phyloP scores from a whole-genome alignment of 2,329 filamentous ascomycete species.

The Tolypocladium endophyticum region DNA sequence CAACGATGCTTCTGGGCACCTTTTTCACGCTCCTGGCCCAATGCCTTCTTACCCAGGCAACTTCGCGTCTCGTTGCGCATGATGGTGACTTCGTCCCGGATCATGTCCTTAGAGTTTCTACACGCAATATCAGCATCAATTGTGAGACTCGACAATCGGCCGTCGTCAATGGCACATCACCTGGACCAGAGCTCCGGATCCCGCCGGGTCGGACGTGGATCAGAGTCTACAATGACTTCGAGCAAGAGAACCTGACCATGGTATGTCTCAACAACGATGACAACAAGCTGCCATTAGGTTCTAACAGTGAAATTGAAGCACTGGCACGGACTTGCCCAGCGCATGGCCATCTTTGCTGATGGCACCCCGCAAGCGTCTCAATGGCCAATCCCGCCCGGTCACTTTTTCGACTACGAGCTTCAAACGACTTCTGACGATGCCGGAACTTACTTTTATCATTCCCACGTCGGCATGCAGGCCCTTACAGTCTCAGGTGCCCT shows the following conservation, averaged over 20 bases:
- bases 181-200: conserved; percentile 37
- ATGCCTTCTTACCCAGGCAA: neutral
- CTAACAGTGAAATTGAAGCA: conserved; percentile 30
- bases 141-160: conserved; percentile 5
- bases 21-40: neutral
- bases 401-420: conserved; percentile 60
- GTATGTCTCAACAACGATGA: conserved; percentile 19
- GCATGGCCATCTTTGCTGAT: conserved; percentile 50
- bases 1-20: neutral
- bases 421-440: conserved; percentile 38
- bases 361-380: conserved; percentile 49
- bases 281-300: neutral
- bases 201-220: conserved; percentile 39
- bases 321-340: conserved; percentile 55
- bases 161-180: conserved; percentile 42
- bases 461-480: conserved; percentile 53
- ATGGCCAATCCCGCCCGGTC: conserved; percentile 51
- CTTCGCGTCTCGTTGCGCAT: neutral
- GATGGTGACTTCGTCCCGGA: neutral
- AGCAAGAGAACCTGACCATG: conserved; percentile 42
- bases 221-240: conserved; percentile 47
- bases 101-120: neutral
- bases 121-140: neutral
- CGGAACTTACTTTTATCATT: conserved; percentile 60
- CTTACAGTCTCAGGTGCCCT: conserved; percentile 45